phyloP scores from a whole-genome alignment of 768 basidiomycete species.

The Lactarius hatsudake region DNA sequence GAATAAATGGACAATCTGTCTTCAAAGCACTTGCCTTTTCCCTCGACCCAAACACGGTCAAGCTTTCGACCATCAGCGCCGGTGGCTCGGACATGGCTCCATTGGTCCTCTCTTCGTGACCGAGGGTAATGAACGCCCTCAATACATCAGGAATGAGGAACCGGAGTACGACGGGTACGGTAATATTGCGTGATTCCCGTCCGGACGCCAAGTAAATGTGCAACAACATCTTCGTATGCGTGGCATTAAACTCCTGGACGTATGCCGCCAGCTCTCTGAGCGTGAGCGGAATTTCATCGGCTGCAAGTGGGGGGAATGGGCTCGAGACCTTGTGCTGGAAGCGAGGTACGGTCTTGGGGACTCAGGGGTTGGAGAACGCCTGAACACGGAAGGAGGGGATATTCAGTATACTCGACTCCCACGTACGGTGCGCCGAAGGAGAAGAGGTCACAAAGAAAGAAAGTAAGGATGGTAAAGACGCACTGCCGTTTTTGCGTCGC shows the following conservation, averaged over 20 bases:
- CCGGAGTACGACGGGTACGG: slow-evolving; percentile 47
- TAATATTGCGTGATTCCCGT: slow-evolving; percentile 23
- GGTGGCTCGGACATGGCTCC: slow-evolving; percentile 18
- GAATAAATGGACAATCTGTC: not conserved
- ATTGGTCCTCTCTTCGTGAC: slow-evolving; percentile 32
- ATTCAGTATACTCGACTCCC: not conserved
- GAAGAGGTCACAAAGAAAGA: not conserved
- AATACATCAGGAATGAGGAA: slow-evolving; percentile 65
- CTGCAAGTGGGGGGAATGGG: slow-evolving; percentile 44
- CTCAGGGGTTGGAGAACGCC: slow-evolving; percentile 53
- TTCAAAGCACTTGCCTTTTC: slow-evolving; percentile 49
- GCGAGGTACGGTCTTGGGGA: slow-evolving; percentile 59
- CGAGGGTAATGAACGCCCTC: slow-evolving; percentile 56
- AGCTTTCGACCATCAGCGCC: slow-evolving; percentile 54
- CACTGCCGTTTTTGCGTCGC: slow-evolving; percentile 57
- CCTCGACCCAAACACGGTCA: slow-evolving; percentile 69
- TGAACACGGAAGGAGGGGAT: slow-evolving; percentile 12
- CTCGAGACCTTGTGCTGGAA: slow-evolving; percentile 40
- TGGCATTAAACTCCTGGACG: slow-evolving; percentile 56
- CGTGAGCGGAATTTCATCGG: slow-evolving; percentile 39
- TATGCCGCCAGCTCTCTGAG: slow-evolving; percentile 49
- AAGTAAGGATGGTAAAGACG: slow-evolving; percentile 27
- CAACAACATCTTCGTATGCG: slow-evolving; percentile 37
- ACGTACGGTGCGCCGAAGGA: too few species aligned
- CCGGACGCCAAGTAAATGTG: slow-evolving; percentile 53